Evolutionary conservation across 306 rosid genomes (phyloP), one percentile per base, ranked within the genome.

Genomic region (Elaeagnus macrophylla): DNA sequence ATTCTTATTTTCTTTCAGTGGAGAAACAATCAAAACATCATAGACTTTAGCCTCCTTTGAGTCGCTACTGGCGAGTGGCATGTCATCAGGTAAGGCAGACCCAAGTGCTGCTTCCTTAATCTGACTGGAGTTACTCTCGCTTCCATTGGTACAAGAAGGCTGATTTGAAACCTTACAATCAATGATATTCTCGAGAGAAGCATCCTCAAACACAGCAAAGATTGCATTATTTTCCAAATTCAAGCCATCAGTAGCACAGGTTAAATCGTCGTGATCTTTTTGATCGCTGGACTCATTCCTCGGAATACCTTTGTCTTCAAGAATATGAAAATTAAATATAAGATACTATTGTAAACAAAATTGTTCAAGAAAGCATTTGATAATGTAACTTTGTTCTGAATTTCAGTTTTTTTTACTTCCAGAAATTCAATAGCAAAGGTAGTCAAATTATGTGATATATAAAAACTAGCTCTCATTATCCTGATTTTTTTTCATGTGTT

Each of bases 161-260:
- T 51, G 16, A 53, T 53, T 45, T 14, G 13, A 39, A 44, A 43
- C 16, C 16, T 15, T 10, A 48, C 16, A 7, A 15, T 53, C 42
- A 63, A 13, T 8, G 41, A 5, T 9, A 15, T 39, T 51, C n/a
- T 11, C 16, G 9, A 11, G 42, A 53, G 51, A 43, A 41, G 35
- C 41, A 35, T 41, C 56, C 15, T 10, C 8, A 59, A 38, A 35
- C 25, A 47, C 16, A 18, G 37, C 32, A 13, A 42, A 58, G 8
- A 57, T 43, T 25, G 42, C 56, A 46, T 15, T 52, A 20, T 16
- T 45, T 49, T 58, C 70, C 49, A 51, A 10, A 12, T 20, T 13
- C 10, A 20, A 9, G 15, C 12, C 49, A 37, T 37, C 8, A 2
- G 44, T 36, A 15, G 43, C 9, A 68, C 15, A 57, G 16, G 12